Evolutionary conservation across 139 green algal genomes (phyloP).

Genomic region (Asterochloris erici): DNA sequence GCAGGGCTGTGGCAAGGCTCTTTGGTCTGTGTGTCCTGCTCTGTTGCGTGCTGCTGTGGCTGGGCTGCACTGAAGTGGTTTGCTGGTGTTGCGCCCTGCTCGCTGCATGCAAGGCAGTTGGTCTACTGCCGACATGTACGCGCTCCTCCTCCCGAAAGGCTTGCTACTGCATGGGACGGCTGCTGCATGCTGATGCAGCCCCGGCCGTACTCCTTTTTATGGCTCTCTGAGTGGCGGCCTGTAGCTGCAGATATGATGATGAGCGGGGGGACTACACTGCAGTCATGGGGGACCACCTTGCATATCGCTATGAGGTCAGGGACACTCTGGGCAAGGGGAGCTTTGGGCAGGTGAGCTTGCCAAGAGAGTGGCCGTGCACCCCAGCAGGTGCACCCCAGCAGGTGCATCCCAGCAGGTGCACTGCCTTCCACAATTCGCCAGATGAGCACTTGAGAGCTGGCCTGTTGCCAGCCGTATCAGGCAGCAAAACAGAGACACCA

Average conservation of each 20-base stretch:
- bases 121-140: not conserved
- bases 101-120: not conserved
- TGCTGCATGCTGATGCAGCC: not conserved
- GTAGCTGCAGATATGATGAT: slow-evolving; percentile 64
- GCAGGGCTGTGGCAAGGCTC: not conserved
- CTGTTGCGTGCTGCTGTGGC: not conserved
- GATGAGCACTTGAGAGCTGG: too few species aligned
- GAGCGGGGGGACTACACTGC: slow-evolving; percentile 73
- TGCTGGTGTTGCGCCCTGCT: not conserved
- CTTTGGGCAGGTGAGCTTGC: slow-evolving; percentile 61
- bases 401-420: too few species aligned
- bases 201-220: not conserved
- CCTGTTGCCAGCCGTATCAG: too few species aligned
- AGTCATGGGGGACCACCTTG: slow-evolving; percentile 71
- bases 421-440: too few species aligned
- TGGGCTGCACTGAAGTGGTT: not conserved
- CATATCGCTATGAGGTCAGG: slow-evolving; percentile 67
- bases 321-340: slow-evolving; percentile 69
- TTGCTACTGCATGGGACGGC: not conserved
- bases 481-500: too few species aligned
- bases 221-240: not conserved
- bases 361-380: too few species aligned
- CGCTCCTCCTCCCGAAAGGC: too few species aligned
- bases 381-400: too few species aligned
- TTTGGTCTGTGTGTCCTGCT: not conserved